A percentile compares a stretch with the other conserved stretches of the same genome.
phyloP scores from a whole-genome alignment of 164 flowering plant species.

The Houttuynia cordata region DNA sequence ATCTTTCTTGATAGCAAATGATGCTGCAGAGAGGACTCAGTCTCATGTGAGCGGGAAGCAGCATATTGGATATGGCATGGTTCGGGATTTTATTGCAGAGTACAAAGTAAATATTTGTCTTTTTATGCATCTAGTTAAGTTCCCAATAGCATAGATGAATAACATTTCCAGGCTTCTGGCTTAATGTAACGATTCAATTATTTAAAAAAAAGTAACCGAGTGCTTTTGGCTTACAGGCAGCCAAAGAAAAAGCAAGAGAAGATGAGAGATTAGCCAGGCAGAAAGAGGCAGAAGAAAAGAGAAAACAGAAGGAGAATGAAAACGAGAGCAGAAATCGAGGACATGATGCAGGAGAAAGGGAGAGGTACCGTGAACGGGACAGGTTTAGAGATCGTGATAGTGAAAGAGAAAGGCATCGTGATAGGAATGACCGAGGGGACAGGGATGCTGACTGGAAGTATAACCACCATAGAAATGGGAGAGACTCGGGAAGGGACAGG shows the following conservation, averaged over 20 bases:
- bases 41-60: conserved; percentile 96
- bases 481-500: conserved; percentile 60
- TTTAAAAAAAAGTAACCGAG: no score
- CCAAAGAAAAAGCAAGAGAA: conserved; percentile 85
- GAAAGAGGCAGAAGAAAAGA: conserved; percentile 84
- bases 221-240: conserved; percentile 29
- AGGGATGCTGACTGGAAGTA: conserved; percentile 45
- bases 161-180: no score
- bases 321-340: conserved; percentile 40
- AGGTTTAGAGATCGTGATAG: conserved; percentile 41
- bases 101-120: conserved; percentile 42
- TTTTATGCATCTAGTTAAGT: background rate
- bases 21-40: conserved; percentile 93
- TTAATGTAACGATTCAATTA: no score
- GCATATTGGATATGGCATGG: conserved; percentile 97
- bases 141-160: background rate
- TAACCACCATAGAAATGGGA: conserved; percentile 46
- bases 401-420: conserved; percentile 46
- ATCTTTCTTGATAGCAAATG: conserved; percentile 93
- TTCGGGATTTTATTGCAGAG: conserved; percentile 79
- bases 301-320: conserved; percentile 68
- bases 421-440: conserved; percentile 31
- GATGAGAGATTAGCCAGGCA: conserved; percentile 80
- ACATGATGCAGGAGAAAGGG: conserved; percentile 65
- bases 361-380: conserved; percentile 48